phyloP scores from a whole-genome alignment of 345 rosid species.

The Cardiospermum halicacabum region DNA sequence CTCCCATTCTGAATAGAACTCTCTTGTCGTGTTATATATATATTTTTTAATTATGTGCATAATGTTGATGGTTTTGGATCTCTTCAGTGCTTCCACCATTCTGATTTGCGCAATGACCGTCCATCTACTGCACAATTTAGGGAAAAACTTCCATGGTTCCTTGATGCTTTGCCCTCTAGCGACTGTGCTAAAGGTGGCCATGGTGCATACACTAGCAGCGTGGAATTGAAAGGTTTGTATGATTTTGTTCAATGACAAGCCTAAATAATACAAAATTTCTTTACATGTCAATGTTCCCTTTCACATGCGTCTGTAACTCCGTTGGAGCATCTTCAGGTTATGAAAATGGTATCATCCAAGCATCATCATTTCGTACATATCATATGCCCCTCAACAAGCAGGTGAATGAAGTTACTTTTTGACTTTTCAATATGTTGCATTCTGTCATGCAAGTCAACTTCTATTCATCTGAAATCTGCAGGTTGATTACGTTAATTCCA shows the following conservation, averaged over 20 bases:
- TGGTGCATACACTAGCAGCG: slow-evolving; percentile 93
- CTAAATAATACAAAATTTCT: neutral
- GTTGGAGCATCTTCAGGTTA: slow-evolving; percentile 44
- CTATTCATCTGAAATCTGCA: slow-evolving; percentile 20
- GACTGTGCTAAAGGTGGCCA: slow-evolving; percentile 99
- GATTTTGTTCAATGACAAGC: slow-evolving; percentile 4
- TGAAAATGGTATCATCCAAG: slow-evolving; percentile 68
- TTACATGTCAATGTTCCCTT: neutral
- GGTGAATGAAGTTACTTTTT: slow-evolving; percentile 34
- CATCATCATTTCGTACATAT: slow-evolving; percentile 98
- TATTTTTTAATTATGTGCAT: slow-evolving; percentile 9
- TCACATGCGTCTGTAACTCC: neutral
- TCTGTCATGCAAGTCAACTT: neutral
- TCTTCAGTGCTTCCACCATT: slow-evolving; percentile 88
- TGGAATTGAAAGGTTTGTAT: slow-evolving; percentile 69
- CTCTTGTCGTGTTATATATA: slow-evolving; percentile 2
- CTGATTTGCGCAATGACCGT: slow-evolving; percentile 76
- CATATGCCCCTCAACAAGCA: slow-evolving; percentile 95
- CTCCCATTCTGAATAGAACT: neutral
- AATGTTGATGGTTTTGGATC: slow-evolving; percentile 17
- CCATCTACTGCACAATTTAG: slow-evolving; percentile 79
- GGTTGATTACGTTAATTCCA: slow-evolving; percentile 83
- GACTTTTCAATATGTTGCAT: slow-evolving; percentile 7
- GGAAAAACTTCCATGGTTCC: slow-evolving; percentile 99
- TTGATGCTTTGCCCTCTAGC: slow-evolving; percentile 83